Percentiles rank a stretch among this genome's conserved stretches.
phyloP scores from a whole-genome alignment of 2,329 filamentous ascomycete species.

The Chrysoporthe deuterocubensis region DNA sequence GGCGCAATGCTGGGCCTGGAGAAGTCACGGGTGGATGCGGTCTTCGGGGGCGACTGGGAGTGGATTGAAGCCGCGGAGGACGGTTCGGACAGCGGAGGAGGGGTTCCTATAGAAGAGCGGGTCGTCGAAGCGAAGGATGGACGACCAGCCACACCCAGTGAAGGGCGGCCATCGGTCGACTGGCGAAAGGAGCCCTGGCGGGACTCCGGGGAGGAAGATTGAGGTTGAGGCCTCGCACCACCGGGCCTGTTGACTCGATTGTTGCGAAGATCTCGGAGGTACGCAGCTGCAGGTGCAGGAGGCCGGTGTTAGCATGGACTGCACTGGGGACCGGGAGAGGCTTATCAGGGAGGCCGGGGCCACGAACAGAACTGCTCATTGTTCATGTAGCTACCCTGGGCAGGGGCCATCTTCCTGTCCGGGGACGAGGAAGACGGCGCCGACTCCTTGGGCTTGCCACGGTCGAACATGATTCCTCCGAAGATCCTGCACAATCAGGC shows the following conservation, averaged over 20 bases:
- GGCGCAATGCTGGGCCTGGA: slow-evolving; percentile 47
- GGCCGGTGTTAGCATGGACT: slow-evolving; percentile 29
- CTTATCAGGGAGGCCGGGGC: slow-evolving; percentile 5
- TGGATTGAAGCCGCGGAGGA: slow-evolving; percentile 29
- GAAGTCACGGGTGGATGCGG: slow-evolving; percentile 30
- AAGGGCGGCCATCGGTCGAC: slow-evolving; percentile 37
- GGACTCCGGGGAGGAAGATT: slow-evolving; percentile 32
- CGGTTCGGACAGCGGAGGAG: slow-evolving; percentile 33
- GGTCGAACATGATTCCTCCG: slow-evolving; percentile 38
- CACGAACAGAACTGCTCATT: slow-evolving; percentile 68
- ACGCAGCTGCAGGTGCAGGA: slow-evolving; percentile 57
- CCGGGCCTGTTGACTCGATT: slow-evolving; percentile 70
- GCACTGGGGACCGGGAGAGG: too few species aligned
- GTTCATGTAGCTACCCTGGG: slow-evolving; percentile 67
- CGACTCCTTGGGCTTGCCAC: slow-evolving; percentile 41
- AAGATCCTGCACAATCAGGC: slow-evolving; percentile 30
- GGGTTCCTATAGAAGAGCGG: slow-evolving; percentile 35
- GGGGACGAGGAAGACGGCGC: slow-evolving; percentile 34
- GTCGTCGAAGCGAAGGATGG: slow-evolving; percentile 40
- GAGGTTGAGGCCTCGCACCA: slow-evolving; percentile 68
- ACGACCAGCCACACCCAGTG: slow-evolving; percentile 37
- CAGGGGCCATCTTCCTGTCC: slow-evolving; percentile 60
- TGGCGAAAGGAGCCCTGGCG: slow-evolving; percentile 41
- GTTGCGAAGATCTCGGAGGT: slow-evolving; percentile 72
- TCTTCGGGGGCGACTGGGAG: slow-evolving; percentile 28